phyloP scores from a whole-genome alignment of 1,139 yeast genomes.

The Diutina pseudorugosa region DNA sequence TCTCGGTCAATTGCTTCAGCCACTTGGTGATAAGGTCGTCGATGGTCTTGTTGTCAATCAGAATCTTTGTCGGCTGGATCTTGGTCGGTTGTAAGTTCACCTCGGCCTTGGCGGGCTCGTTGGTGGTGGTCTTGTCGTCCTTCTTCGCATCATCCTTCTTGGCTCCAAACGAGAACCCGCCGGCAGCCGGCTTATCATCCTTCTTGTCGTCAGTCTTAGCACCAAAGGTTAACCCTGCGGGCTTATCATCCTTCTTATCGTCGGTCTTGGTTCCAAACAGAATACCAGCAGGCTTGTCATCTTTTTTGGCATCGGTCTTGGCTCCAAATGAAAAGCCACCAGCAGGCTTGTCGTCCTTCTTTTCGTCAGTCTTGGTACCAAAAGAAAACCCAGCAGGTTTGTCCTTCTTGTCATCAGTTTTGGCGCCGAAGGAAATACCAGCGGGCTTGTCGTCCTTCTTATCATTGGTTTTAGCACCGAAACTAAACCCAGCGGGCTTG shows the following conservation, averaged over 20 bases:
- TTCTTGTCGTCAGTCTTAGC: slow-evolving; percentile 5
- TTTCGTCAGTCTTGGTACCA: slow-evolving; percentile 4
- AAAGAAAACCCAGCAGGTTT: slow-evolving; percentile 1
- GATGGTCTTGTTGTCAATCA: slow-evolving; percentile 80
- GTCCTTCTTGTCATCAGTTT: not conserved
- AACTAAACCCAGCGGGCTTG: slow-evolving; percentile 11
- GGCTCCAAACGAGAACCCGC: not conserved
- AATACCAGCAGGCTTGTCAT: not conserved
- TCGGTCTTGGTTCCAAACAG: not conserved
- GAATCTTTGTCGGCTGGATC: slow-evolving; percentile 55
- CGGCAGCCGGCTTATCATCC: not conserved
- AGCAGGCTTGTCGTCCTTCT: slow-evolving; percentile 6
- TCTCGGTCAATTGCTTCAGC: slow-evolving; percentile 73
- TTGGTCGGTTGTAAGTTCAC: slow-evolving; percentile 21
- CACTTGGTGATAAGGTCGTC: slow-evolving; percentile 90
- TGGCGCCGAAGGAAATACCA: slow-evolving; percentile 6
- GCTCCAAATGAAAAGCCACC: slow-evolving; percentile 4
- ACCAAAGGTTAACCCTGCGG: not conserved
- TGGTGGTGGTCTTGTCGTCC: not conserved
- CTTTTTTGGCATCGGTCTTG: not conserved
- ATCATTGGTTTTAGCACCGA: slow-evolving; percentile 14
- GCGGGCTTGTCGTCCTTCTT: slow-evolving; percentile 7
- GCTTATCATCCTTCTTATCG: not conserved
- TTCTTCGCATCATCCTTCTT: not conserved
- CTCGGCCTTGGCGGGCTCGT: not conserved